Base-by-base conservation (phyloP, 371 early-diverging fungal genomes). In the Rhizopus delemar region DNA sequence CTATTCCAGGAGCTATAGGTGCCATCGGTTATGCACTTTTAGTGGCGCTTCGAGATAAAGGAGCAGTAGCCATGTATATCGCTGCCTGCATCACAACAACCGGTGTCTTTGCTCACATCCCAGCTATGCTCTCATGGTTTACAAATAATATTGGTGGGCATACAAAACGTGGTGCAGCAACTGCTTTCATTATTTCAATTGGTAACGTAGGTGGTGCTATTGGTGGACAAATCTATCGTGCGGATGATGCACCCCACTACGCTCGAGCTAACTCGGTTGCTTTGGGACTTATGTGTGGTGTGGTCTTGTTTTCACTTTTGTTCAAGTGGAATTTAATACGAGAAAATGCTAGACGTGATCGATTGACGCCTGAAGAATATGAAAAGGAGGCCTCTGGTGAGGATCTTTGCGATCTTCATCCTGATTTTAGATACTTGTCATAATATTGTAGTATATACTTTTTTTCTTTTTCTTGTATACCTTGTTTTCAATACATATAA, bases 151-250 rank as follows among this genome's bases (percentile, higher is more conserved):
- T 85, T 41, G 82, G 81, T 57, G 88, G 88, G 0, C 82, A 84
- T 53, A 84, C 85, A 16, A 88, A 88, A 67, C 75, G 84, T 43
- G 86, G 80, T 67, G 81, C 81, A 36, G 85, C 80, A 2, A 73
- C 78, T 11, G 88, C 86, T 8, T 70, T 82, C 39, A 81, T 84
- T 39, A 81, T 86, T 48, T 74, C 81, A 2, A 75, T 86, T 52
- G 89, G 90, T 54, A 87, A 86, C 41, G 70, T 86, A 32, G 85
- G 88, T 45, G 88, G 86, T 36, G 77, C 83, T 22, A 74, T 86
- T 60, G 83, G 83, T 11, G 85, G 86, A 13, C 87, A 85, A 51
- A 66, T 78, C 11, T 90, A 89, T 60, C 74, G 84, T 32, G 74
- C 72, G 6, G 55, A 73, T 15, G 89, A 89, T 60, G 84, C 77